phyloP scores from a whole-genome alignment of 306 rosid genomes.

The Citrullus mucosospermus region DNA sequence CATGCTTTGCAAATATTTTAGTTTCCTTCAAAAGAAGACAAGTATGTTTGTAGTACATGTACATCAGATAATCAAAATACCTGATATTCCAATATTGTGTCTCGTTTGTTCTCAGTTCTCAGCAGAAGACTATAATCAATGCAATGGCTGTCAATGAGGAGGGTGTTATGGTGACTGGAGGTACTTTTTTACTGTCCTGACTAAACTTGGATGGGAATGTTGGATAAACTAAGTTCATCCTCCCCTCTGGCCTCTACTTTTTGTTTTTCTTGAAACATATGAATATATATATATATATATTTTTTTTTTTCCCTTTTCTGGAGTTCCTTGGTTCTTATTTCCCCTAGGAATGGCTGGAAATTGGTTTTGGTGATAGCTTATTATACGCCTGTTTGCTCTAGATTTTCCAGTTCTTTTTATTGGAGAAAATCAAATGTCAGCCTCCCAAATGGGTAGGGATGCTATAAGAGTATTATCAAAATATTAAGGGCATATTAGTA shows the following conservation, averaged over 20 bases:
- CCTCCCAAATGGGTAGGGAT: too few relatives aligned
- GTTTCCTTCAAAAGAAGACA: not conserved
- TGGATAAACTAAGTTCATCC: not conserved
- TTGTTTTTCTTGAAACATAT: not conserved
- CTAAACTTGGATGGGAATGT: not conserved
- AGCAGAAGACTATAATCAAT: conserved; percentile 90
- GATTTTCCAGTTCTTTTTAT: too few relatives aligned
- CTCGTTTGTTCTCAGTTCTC: conserved; percentile 47
- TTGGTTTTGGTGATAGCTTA: not conserved
- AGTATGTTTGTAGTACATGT: not conserved
- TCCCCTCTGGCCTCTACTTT: not conserved
- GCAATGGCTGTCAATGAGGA: conserved; percentile 97
- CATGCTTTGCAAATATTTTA: not conserved
- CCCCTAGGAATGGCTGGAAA: not conserved
- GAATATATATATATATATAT: not conserved
- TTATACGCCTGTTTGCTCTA: too few relatives aligned
- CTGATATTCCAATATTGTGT: conserved; percentile 3
- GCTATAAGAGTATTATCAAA: too few relatives aligned
- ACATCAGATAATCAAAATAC: not conserved
- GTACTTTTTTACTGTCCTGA: conserved; percentile 23
- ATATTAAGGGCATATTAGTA: too few relatives aligned
- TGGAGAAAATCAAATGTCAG: too few relatives aligned
- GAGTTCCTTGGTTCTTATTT: not conserved
- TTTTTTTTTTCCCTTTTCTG: not conserved
- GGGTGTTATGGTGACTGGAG: conserved; percentile 94